Evolutionary conservation across 73 alveolate species (phyloP), one percentile per base, ranked within the genome.

Genomic region (Tetrahymena borealis): DNA sequence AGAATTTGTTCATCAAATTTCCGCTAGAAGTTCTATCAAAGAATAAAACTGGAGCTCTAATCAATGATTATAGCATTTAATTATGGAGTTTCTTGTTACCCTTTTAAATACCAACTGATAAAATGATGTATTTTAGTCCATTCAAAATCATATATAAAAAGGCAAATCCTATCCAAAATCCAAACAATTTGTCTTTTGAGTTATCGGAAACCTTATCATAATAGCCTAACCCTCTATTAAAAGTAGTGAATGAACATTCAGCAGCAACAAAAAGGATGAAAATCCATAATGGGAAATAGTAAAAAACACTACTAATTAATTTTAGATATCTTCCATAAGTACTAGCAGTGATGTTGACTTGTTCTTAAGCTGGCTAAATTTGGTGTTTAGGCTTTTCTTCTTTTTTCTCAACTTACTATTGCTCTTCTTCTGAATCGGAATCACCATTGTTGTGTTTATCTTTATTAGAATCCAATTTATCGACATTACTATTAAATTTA

Each of bases 11-110:
- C 39, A 94, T 90, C 20, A 94, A 60, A 32, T 95, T 91, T 10
- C 97, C 97, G 33, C 96, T 41, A 0, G 97, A 94, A 79, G 93
- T 94, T 31, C 91, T 85, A 37, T 94, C 97, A 90, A 78, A 94
- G 91, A 91, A 94, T 33, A 31, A 13, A n/a, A 91, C 91, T 7
- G 94, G 95, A 11, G 96, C 90, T 78, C 41, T 39, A 3, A 79
- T 77, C 31, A 94, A 33, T 15, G 93, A 35, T 36, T 92, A 36
- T n/a, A 93, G 32, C 95, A 93, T 93, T 37, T 93, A 11, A 16
- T 39, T 85, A 40, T 93, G 95, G 18, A 85, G 40, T 18, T 16
- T 39, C 38, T 90, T 79, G 43, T 79, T 78, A 31, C 85, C 85
- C 28, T 60, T 60, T 60, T 60, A 9, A n/a, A 60, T 60, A n/a